Evolutionary conservation across 805 yeast genomes (phyloP).

Genomic region (Candida qinlingensis): DNA sequence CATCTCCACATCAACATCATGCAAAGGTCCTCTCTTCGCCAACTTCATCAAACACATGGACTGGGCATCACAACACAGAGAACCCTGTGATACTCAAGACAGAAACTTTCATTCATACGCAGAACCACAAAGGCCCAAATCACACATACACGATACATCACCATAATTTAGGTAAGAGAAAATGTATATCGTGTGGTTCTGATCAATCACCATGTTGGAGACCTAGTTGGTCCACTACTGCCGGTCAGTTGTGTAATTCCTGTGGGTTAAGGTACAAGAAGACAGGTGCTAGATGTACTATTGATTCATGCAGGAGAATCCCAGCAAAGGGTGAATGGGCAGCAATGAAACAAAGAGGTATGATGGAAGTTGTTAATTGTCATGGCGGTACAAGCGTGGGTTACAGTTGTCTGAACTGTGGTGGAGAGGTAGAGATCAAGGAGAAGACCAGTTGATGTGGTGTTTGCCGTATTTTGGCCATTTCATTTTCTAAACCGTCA

Average conservation of each 20-base stretch:
- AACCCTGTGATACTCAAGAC: slow-evolving; percentile 13
- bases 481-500: too few relatives aligned
- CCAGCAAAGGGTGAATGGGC: slow-evolving; percentile 97
- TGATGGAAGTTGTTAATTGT: slow-evolving; percentile 24
- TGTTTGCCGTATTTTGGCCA: too few relatives aligned
- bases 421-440: slow-evolving; percentile 46
- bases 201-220: slow-evolving; percentile 97
- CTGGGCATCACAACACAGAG: slow-evolving; percentile 13
- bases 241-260: slow-evolving; percentile 95
- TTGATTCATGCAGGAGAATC: slow-evolving; percentile 69
- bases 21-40: background rate
- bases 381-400: slow-evolving; percentile 27
- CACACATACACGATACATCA: slow-evolving; percentile 27
- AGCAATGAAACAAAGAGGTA: slow-evolving; percentile 72
- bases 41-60: slow-evolving; percentile 7
- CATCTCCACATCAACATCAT: background rate
- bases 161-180: slow-evolving; percentile 34
- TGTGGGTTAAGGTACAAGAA: slow-evolving; percentile 94
- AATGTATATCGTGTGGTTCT: slow-evolving; percentile 86
- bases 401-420: slow-evolving; percentile 55
- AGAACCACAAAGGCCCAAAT: slow-evolving; percentile 23
- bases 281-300: slow-evolving; percentile 86
- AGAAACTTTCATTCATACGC: slow-evolving; percentile 23
- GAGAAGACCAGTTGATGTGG: slow-evolving; percentile 7
- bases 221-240: slow-evolving; percentile 88